phyloP scores from a whole-genome alignment of 148 eudicot genomes.

The Cornus kousa region DNA sequence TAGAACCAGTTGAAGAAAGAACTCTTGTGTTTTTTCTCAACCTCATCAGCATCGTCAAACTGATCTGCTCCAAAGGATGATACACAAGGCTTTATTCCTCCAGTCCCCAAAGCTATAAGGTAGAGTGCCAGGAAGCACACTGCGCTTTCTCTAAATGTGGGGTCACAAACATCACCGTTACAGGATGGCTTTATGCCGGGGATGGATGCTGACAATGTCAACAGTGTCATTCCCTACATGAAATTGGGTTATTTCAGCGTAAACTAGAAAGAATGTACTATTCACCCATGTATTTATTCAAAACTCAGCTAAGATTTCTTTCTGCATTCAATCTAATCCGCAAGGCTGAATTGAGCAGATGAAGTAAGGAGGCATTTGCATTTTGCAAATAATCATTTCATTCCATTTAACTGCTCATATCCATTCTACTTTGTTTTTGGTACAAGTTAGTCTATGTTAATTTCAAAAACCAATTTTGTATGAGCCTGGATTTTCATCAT shows the following conservation, averaged over 20 bases:
- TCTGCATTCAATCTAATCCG: background rate
- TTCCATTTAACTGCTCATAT: too few relatives aligned
- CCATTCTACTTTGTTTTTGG: background rate
- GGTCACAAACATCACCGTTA: slow-evolving; percentile 32
- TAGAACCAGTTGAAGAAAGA: slow-evolving; percentile 65
- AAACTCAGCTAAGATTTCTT: too few relatives aligned
- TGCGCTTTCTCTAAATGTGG: slow-evolving; percentile 38
- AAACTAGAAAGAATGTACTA: background rate
- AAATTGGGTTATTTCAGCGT: background rate
- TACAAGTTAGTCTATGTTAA: background rate
- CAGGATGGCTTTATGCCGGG: slow-evolving; percentile 41
- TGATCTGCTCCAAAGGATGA: slow-evolving; percentile 58
- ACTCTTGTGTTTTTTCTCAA: slow-evolving; percentile 49
- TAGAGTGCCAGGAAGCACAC: slow-evolving; percentile 44
- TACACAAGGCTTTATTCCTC: slow-evolving; percentile 64
- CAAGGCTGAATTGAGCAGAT: background rate
- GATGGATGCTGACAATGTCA: slow-evolving; percentile 63
- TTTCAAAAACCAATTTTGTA: background rate
- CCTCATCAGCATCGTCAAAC: slow-evolving; percentile 50
- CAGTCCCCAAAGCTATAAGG: slow-evolving; percentile 57
- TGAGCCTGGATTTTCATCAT: background rate
- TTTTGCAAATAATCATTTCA: background rate
- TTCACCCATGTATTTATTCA: background rate
- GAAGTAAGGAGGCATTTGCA: background rate
- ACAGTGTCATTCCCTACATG: slow-evolving; percentile 39